phyloP scores from a whole-genome alignment of 306 rosid genomes.

The Acacia acuminata region DNA sequence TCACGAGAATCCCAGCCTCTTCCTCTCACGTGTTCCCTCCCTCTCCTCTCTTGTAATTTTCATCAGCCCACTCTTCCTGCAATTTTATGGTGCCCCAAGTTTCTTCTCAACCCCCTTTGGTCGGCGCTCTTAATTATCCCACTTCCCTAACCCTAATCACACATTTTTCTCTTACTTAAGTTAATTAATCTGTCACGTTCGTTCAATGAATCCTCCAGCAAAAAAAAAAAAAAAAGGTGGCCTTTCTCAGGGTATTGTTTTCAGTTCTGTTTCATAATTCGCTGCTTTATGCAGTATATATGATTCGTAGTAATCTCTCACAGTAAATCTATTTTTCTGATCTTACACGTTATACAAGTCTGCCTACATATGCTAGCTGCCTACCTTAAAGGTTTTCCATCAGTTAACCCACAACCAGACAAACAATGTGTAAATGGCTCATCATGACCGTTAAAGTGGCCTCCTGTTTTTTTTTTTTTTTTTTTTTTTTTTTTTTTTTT shows the following conservation, averaged over 20 bases:
- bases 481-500: not conserved
- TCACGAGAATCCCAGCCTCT: slow-evolving; percentile 63
- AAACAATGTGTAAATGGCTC: slow-evolving; percentile 28
- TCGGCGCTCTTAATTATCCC: slow-evolving; percentile 36
- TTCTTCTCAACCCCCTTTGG: slow-evolving; percentile 50
- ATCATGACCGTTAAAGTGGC: slow-evolving; percentile 40
- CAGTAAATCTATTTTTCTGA: slow-evolving; percentile 3
- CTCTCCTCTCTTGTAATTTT: slow-evolving; percentile 10
- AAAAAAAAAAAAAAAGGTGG: not conserved
- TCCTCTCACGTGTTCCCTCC: slow-evolving; percentile 55
- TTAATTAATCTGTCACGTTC: not conserved
- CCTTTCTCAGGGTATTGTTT: not conserved
- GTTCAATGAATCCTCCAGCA: too few relatives aligned
- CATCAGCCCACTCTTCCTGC: not conserved
- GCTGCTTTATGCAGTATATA: too few relatives aligned
- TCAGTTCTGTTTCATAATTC: not conserved
- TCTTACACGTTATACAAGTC: not conserved
- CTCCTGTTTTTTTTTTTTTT: not conserved
- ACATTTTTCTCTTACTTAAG: not conserved
- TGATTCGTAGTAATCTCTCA: slow-evolving; percentile 15
- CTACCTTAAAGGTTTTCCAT: slow-evolving; percentile 31
- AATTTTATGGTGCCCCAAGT: slow-evolving; percentile 45
- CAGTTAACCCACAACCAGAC: slow-evolving; percentile 32
- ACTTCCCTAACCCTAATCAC: not conserved
- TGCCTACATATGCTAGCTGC: slow-evolving; percentile 2